Percentiles rank a stretch among this genome's conserved stretches.
Evolutionary conservation across 495 filamentous ascomycete species (phyloP).

Genomic region (Xylaria flabelliformis): DNA sequence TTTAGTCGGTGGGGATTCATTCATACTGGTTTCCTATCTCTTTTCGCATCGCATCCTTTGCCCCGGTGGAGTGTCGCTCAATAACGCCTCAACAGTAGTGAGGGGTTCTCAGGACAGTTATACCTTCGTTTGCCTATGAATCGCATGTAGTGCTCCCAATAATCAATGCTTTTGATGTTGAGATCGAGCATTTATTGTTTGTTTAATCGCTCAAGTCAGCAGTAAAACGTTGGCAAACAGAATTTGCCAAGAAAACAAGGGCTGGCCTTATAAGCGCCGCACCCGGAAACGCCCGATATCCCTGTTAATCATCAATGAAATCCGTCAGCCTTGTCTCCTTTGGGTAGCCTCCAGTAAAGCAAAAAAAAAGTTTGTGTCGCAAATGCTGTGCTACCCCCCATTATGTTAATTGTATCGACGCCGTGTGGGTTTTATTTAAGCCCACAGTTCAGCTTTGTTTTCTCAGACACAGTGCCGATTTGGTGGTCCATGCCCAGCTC

Average conservation of each 20-base stretch:
- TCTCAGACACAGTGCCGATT: conserved; percentile 13
- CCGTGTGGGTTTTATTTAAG: conserved; percentile 15
- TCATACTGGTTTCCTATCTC: neutral
- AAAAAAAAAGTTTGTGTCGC: conserved; percentile 27
- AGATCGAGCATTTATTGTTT: neutral
- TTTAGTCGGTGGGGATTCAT: conserved; percentile 22
- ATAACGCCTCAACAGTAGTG: neutral
- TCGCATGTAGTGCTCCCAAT: neutral
- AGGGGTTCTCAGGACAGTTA: neutral
- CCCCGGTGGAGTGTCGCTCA: neutral
- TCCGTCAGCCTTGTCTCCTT: conserved; percentile 41
- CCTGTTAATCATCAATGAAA: conserved; percentile 26
- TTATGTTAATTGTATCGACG: conserved; percentile 3
- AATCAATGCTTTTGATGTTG: neutral
- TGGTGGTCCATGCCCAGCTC: conserved; percentile 32
- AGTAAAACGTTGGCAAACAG: conserved; percentile 1
- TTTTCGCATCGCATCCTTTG: neutral
- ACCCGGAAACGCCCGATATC: conserved; percentile 27
- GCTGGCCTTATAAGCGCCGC: conserved; percentile 17
- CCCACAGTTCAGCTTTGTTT: conserved; percentile 29
- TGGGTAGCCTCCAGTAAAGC: conserved; percentile 36
- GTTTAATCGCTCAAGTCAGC: neutral
- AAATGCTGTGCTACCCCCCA: neutral
- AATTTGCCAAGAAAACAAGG: conserved; percentile 7
- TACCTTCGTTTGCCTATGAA: neutral